phyloP scores from a whole-genome alignment of 768 basidiomycete genomes.

The Boletus huronensis region DNA sequence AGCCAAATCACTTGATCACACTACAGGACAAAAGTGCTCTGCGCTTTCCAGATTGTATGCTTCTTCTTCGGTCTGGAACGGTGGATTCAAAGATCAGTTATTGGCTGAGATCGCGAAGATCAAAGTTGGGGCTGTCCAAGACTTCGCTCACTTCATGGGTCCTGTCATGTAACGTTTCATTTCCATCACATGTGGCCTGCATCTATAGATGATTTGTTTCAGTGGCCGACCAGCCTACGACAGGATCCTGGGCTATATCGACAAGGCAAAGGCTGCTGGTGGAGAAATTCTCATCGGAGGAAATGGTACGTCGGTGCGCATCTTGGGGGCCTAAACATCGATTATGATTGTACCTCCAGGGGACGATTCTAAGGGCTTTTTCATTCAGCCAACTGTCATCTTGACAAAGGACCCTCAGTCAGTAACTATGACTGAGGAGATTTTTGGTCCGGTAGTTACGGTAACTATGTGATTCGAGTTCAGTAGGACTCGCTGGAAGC shows the following conservation, averaged over 20 bases:
- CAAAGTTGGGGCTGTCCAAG: constrained; percentile 71
- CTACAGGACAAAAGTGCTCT: constrained; percentile 89
- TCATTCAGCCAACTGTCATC: constrained; percentile 92
- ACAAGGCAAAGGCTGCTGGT: constrained; percentile 85
- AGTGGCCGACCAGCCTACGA: constrained; percentile 88
- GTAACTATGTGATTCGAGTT: constrained; percentile 38
- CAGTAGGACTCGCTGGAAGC: background rate
- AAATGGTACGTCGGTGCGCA: constrained; percentile 44
- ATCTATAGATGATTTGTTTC: background rate
- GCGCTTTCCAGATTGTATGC: constrained; percentile 92
- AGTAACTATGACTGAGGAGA: constrained; percentile 89
- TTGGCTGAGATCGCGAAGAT: constrained; percentile 77
- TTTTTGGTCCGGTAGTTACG: constrained; percentile 95
- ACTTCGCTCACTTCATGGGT: constrained; percentile 88
- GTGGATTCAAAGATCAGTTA: constrained; percentile 80
- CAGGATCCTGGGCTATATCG: constrained; percentile 77
- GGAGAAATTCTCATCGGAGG: constrained; percentile 89
- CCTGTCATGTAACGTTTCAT: constrained; percentile 76
- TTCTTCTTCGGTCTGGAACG: constrained; percentile 78
- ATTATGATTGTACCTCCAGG: constrained; percentile 36
- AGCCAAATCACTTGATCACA: background rate
- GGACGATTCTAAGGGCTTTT: constrained; percentile 91
- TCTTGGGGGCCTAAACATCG: background rate
- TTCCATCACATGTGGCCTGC: background rate
- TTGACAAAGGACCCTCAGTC: constrained; percentile 86